phyloP scores from a whole-genome alignment of 1,284 basidiomycete genomes.

The Rhizopogon hawkerae region DNA sequence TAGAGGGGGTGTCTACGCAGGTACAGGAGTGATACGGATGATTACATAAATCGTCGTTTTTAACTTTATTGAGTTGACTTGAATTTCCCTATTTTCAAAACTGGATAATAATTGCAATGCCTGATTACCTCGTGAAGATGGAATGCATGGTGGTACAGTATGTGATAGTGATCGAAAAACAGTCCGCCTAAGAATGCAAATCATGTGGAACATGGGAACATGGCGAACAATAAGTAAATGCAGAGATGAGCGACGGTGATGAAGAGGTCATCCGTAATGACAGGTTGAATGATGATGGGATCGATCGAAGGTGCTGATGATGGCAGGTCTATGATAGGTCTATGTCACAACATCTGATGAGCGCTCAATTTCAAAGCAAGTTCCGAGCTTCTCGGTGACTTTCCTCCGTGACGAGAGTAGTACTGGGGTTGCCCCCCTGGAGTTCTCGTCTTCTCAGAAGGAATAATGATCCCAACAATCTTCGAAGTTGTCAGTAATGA shows the following conservation, averaged over 20 bases:
- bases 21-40: conserved; percentile 10
- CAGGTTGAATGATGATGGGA: neutral
- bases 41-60: too few relatives aligned
- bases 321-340: neutral
- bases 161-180: neutral
- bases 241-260: neutral
- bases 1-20: conserved; percentile 24
- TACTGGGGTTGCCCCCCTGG: conserved; percentile 13
- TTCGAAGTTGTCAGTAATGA: conserved; percentile 16
- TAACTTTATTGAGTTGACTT: neutral
- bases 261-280: neutral
- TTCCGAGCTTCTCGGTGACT: neutral
- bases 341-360: neutral
- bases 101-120: neutral
- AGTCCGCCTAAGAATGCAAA: neutral
- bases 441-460: conserved; percentile 50
- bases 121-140: neutral
- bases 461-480: conserved; percentile 50
- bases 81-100: neutral
- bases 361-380: neutral
- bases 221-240: neutral
- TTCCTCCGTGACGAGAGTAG: neutral
- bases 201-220: neutral
- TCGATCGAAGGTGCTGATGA: neutral
- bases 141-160: neutral